Conservation (phyloP, 495 filamentous ascomycete species). For the Aspergillus homomorphus region DNA sequence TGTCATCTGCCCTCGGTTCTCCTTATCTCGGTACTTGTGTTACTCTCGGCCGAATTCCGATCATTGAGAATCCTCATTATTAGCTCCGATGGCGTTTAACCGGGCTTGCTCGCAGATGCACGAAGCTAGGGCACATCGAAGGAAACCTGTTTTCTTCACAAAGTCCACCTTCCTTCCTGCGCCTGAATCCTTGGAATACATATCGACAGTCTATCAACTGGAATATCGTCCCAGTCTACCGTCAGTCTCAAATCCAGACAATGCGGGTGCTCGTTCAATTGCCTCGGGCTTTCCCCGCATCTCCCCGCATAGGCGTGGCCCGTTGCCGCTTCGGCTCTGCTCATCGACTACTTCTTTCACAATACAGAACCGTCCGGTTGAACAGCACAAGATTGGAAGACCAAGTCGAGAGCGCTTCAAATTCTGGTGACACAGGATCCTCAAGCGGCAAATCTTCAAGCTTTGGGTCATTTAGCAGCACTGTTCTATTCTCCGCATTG, state of each 20-base stretch:
- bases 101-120: neutral
- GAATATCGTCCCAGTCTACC: too few species aligned
- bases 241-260: slow-evolving; percentile 1
- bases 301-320: slow-evolving; percentile 21
- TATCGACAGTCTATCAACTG: too few species aligned
- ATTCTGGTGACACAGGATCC: slow-evolving; percentile 16
- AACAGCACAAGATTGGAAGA: slow-evolving; percentile 17
- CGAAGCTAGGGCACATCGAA: neutral
- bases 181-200: neutral
- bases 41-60: slow-evolving; percentile 35
- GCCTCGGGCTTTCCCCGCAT: slow-evolving; percentile 29
- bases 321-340: slow-evolving; percentile 23
- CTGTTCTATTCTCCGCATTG: slow-evolving; percentile 32
- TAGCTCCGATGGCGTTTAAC: slow-evolving; percentile 18
- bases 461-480: slow-evolving; percentile 33
- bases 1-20: neutral
- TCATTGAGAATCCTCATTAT: slow-evolving; percentile 17
- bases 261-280: slow-evolving; percentile 28
- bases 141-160: neutral
- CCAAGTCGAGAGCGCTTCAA: slow-evolving; percentile 7
- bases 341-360: slow-evolving; percentile 5
- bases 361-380: slow-evolving; percentile 14
- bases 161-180: neutral
- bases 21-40: neutral
- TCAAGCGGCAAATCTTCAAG: slow-evolving; percentile 14